These are phyloP conservation scores for Leccinum fibrillosum DNA, from an alignment of 768 basidiomycete genomes.

Conservation along the genomic window DNA sequence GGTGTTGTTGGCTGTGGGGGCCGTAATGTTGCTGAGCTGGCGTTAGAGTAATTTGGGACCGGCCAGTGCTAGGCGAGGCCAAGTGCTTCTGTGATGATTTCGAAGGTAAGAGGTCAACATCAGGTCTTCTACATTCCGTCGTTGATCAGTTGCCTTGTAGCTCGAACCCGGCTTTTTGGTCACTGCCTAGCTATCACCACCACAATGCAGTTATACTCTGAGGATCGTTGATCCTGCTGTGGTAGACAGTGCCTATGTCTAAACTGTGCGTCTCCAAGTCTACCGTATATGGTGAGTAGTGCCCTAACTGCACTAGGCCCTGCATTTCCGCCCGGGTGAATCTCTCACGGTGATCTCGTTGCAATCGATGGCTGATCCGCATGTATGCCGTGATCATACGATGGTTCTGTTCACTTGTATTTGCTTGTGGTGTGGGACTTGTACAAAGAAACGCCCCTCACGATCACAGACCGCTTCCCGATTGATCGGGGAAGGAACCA, in stretches of 20 bases:
- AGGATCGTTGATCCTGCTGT: not conserved
- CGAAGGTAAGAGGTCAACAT: not conserved
- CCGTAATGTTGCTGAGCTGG: not conserved
- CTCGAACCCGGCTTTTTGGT: not conserved
- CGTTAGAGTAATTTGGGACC: not conserved
- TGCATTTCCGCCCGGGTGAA: not conserved
- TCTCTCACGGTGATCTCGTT: not conserved
- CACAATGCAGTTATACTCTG: not conserved
- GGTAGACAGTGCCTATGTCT: not conserved
- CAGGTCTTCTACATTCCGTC: not conserved
- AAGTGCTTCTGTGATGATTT: not conserved
- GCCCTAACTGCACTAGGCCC: not conserved
- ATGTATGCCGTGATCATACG: no score
- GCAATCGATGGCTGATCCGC: not conserved
- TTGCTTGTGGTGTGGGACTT: not conserved
- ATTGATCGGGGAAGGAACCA: not conserved
- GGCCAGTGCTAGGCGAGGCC: not conserved
- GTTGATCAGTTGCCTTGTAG: not conserved
- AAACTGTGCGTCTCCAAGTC: not conserved
- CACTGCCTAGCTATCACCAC: not conserved
- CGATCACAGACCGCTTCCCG: not conserved
- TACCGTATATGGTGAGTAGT: not conserved
- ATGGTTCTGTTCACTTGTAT: no score
- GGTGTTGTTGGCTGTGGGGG: not conserved
- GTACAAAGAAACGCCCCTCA: not conserved